These are phyloP conservation scores for Microthlaspi erraticum DNA, from an alignment of 345 rosid species.

Conservation along the genomic window DNA sequence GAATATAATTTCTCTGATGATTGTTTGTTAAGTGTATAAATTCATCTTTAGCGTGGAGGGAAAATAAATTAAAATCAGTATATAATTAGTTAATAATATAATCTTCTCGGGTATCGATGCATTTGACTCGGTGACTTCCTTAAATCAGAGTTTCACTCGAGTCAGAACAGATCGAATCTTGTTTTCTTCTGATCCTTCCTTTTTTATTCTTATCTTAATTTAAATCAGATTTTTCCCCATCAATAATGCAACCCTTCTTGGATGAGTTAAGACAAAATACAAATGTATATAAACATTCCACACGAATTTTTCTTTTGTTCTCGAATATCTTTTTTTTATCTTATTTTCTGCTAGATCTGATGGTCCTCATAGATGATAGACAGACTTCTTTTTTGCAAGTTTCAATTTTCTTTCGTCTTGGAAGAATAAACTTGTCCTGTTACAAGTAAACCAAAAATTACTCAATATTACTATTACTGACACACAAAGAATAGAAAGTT, in stretches of 20 bases:
- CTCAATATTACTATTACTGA: constrained; percentile 49
- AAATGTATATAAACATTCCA: constrained; percentile 32
- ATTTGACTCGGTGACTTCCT: constrained; percentile 49
- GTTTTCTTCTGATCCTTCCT: constrained; percentile 41
- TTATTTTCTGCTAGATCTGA: constrained; percentile 76
- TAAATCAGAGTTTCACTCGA: constrained; percentile 50
- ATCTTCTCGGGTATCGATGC: constrained; percentile 41
- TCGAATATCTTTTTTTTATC: constrained; percentile 48
- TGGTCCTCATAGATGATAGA: constrained; percentile 63
- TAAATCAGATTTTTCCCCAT: constrained; percentile 30
- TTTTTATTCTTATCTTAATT: constrained; percentile 38
- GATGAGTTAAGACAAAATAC: constrained; percentile 37
- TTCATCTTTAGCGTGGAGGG: constrained; percentile 13
- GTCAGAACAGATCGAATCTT: constrained; percentile 49
- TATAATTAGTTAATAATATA: constrained; percentile 30
- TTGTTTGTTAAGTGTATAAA: background rate
- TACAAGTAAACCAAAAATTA: constrained; percentile 48
- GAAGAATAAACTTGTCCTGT: constrained; percentile 68
- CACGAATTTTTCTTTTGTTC: background rate
- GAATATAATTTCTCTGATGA: background rate
- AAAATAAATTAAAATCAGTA: background rate
- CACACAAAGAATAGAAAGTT: constrained; percentile 48
- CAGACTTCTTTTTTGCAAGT: constrained; percentile 54
- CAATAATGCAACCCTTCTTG: constrained; percentile 38
- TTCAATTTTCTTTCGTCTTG: constrained; percentile 45